Conservation (phyloP, 2,329 filamentous ascomycete species). For the Sporothrix phasma region DNA sequence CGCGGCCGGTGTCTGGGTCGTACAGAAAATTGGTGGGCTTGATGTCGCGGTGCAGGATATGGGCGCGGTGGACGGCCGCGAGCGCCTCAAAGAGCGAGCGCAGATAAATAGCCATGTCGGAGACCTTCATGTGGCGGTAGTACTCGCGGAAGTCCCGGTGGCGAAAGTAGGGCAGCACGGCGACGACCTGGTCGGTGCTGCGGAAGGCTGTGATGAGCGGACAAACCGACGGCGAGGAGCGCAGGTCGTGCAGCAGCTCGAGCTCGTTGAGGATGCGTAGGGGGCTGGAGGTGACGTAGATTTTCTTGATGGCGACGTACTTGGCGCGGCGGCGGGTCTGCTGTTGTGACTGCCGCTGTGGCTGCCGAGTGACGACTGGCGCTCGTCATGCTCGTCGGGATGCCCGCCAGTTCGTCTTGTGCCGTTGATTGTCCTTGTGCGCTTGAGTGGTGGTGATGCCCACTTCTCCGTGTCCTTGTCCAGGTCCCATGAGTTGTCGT, state of each 20-base stretch:
- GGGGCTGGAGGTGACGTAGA: constrained; percentile 95
- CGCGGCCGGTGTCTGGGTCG: constrained; percentile 66
- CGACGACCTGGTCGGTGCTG: constrained; percentile 86
- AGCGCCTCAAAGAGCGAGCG: constrained; percentile 79
- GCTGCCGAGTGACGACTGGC: not conserved
- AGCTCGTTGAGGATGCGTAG: constrained; percentile 92
- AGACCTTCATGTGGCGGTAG: constrained; percentile 78
- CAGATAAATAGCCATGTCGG: constrained; percentile 84
- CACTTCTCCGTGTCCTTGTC: constrained; percentile 57
- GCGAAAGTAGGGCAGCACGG: constrained; percentile 88
- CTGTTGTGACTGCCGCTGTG: no score
- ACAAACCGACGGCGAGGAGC: constrained; percentile 75
- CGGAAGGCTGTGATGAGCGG: constrained; percentile 97
- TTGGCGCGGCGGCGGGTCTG: constrained; percentile 41
- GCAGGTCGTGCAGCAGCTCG: constrained; percentile 80
- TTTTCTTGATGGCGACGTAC: constrained; percentile 97
- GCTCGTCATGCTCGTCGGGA: not conserved
- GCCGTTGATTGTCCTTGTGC: constrained; percentile 29
- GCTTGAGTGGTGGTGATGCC: constrained; percentile 56
- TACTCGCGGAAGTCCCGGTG: constrained; percentile 93
- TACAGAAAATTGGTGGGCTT: constrained; percentile 98
- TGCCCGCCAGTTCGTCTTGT: constrained; percentile 16
- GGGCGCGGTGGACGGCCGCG: constrained; percentile 67
- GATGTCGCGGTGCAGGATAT: constrained; percentile 89
- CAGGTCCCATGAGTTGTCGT: constrained; percentile 79